A percentile compares a stretch with the other conserved stretches of the same genome.
These are phyloP conservation scores for Thelonectria discophora DNA, from an alignment of 2,329 filamentous ascomycete genomes.

Conservation along the genomic window DNA sequence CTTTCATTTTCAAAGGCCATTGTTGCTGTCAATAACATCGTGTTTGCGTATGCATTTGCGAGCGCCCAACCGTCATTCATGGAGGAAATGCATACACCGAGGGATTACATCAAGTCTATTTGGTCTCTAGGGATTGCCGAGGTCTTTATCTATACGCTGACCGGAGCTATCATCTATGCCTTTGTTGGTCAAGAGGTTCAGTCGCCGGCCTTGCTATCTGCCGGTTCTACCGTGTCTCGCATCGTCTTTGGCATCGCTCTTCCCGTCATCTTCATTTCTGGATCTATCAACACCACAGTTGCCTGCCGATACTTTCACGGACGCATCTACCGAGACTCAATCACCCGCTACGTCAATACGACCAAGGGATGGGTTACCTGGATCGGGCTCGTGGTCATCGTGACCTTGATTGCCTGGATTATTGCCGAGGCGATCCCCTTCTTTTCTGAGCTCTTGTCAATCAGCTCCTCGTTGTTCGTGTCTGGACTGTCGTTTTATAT, in stretches of 20 bases:
- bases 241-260: slow-evolving; percentile 69
- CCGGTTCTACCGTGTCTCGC: slow-evolving; percentile 58
- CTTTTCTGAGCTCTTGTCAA: slow-evolving; percentile 40
- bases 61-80: slow-evolving; percentile 4
- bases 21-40: slow-evolving; percentile 9
- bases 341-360: slow-evolving; percentile 51
- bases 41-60: slow-evolving; percentile 20
- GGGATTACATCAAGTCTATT: neutral
- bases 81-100: slow-evolving; percentile 24
- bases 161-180: neutral
- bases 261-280: neutral
- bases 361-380: slow-evolving; percentile 56
- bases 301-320: slow-evolving; percentile 50
- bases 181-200: neutral
- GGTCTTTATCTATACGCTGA: neutral
- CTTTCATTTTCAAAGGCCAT: slow-evolving; percentile 1
- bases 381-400: slow-evolving; percentile 61
- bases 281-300: slow-evolving; percentile 32
- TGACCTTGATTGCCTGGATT: slow-evolving; percentile 72
- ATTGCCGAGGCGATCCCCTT: slow-evolving; percentile 73
- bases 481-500: slow-evolving; percentile 51
- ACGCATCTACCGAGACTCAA: slow-evolving; percentile 46
- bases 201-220: neutral
- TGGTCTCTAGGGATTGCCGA: neutral
- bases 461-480: slow-evolving; percentile 57